Percentiles rank a stretch among this genome's conserved stretches.
Conservation (phyloP, 257 asterid genomes). For the Linderniella brevidens region DNA sequence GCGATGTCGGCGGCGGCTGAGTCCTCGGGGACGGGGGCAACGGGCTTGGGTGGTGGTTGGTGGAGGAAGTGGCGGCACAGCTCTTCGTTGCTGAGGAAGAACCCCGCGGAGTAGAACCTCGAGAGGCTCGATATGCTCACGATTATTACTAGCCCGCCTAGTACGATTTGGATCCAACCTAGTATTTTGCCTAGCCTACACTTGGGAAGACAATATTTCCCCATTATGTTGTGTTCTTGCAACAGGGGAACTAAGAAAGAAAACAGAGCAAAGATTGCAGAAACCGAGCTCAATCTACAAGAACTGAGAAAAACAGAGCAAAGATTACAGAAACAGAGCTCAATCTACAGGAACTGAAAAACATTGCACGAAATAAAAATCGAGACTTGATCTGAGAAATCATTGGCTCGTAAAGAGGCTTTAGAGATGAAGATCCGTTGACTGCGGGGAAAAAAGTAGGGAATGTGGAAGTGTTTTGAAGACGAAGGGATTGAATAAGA, state of each 20-base stretch:
- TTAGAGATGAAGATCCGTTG: no score
- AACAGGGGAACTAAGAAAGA: not conserved
- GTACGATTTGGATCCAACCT: conserved; percentile 47
- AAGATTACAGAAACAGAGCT: not conserved
- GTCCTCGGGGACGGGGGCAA: conserved; percentile 1
- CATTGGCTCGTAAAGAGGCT: no score
- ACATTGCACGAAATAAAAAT: no score
- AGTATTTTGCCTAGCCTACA: conserved; percentile 41
- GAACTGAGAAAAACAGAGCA: not conserved
- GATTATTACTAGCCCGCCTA: conserved; percentile 53
- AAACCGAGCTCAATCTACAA: not conserved
- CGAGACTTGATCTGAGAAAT: no score
- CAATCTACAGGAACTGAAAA: not conserved
- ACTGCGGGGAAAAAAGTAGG: no score
- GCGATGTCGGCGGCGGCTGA: conserved; percentile 16
- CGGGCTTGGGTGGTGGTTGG: not conserved
- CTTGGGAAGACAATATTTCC: conserved; percentile 27
- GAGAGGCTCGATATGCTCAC: conserved; percentile 57
- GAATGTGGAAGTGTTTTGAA: no score
- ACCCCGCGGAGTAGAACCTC: conserved; percentile 49
- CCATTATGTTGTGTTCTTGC: conserved; percentile 15
- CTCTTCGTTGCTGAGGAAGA: conserved; percentile 53
- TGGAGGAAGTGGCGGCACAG: conserved; percentile 46
- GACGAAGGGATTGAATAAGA: no score
- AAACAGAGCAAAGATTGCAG: not conserved